Conservation (phyloP, 805 yeast genomes). For the Teunomyces funiuensis region DNA sequence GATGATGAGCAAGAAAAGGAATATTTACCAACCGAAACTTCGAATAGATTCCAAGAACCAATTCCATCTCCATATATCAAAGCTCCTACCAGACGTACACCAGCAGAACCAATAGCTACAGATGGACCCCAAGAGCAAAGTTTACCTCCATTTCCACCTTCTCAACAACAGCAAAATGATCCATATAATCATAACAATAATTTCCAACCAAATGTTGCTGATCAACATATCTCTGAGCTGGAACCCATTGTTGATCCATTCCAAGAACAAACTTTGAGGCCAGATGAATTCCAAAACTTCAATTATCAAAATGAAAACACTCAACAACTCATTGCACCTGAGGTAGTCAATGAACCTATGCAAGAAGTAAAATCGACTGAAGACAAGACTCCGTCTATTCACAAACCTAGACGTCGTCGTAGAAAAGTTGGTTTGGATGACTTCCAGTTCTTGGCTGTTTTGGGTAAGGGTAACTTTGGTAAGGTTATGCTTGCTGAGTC, state of each 20-base stretch:
- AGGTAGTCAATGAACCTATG: slow-evolving; percentile 4
- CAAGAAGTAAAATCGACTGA: background rate
- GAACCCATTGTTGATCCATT: slow-evolving; percentile 7
- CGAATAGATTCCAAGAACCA: slow-evolving; percentile 27
- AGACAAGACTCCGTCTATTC: slow-evolving; percentile 14
- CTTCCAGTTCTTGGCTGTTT: slow-evolving; percentile 88
- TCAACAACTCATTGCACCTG: slow-evolving; percentile 17
- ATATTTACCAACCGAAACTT: slow-evolving; percentile 30
- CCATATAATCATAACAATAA: slow-evolving; percentile 10
- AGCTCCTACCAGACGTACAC: slow-evolving; percentile 19
- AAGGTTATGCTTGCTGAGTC: slow-evolving; percentile 97
- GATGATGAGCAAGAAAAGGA: slow-evolving; percentile 25
- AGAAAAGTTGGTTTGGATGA: slow-evolving; percentile 90
- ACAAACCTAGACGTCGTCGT: slow-evolving; percentile 42
- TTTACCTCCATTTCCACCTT: slow-evolving; percentile 11
- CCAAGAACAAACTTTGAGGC: slow-evolving; percentile 7
- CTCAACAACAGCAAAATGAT: slow-evolving; percentile 14
- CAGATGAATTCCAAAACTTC: slow-evolving; percentile 20
- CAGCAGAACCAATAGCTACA: slow-evolving; percentile 12
- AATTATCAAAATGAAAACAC: slow-evolving; percentile 26
- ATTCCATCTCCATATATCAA: slow-evolving; percentile 24
- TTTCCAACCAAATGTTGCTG: slow-evolving; percentile 3
- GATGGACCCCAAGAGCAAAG: slow-evolving; percentile 8
- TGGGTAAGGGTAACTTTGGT: slow-evolving; percentile 98
- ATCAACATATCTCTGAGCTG: background rate